A percentile compares a stretch with the other conserved stretches of the same genome.
Evolutionary conservation across 257 asterid genomes (phyloP).

Genomic region (Jacaranda mimosifolia): DNA sequence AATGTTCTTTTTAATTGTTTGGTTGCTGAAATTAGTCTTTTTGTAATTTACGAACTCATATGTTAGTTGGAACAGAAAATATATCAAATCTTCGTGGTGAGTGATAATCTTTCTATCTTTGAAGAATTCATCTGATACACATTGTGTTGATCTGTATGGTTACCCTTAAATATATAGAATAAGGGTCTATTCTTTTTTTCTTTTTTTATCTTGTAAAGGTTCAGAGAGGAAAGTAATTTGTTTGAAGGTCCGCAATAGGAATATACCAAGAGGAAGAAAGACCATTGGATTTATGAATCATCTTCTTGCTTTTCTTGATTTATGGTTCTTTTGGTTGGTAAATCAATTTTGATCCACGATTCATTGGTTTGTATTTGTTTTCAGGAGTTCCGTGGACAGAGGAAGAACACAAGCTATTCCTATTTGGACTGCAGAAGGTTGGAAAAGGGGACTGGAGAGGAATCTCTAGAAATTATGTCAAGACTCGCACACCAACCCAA

Average conservation of each 20-base stretch:
- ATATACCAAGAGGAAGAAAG: background rate
- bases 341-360: background rate
- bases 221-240: background rate
- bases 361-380: constrained; percentile 12
- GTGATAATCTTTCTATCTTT: constrained; percentile 4
- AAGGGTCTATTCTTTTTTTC: background rate
- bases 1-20: background rate
- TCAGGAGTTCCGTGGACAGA: constrained; percentile 94
- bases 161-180: background rate
- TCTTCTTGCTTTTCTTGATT: background rate
- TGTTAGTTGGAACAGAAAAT: background rate
- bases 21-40: background rate
- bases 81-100: background rate
- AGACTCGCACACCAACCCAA: constrained; percentile 92
- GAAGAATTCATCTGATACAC: background rate
- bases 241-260: background rate
- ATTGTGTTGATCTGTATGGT: background rate
- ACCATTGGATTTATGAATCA: too few relatives aligned
- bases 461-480: constrained; percentile 80
- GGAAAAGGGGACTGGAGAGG: constrained; percentile 97
- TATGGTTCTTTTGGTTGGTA: background rate
- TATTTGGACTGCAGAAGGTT: constrained; percentile 75
- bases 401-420: constrained; percentile 88
- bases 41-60: background rate
- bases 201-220: constrained; percentile 14